A percentile compares a stretch with the other conserved stretches of the same genome.
phyloP scores from a whole-genome alignment of 768 basidiomycete genomes.

The Tulasnella sp. region DNA sequence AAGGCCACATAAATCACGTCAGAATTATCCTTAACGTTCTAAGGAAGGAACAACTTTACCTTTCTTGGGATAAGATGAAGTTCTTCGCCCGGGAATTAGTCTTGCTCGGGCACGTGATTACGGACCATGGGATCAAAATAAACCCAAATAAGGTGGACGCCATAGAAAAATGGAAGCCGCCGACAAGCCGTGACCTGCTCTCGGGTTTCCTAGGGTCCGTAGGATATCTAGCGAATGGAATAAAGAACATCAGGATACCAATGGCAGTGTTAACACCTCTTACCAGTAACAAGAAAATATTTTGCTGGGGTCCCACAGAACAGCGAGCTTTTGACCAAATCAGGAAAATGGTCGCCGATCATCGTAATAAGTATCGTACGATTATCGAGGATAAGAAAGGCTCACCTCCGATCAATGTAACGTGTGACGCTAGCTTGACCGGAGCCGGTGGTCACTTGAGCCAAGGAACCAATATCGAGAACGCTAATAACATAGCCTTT shows the following conservation, averaged over 20 bases:
- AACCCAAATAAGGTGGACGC: conserved; percentile 34
- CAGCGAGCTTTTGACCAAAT: conserved; percentile 32
- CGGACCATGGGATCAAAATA: conserved; percentile 36
- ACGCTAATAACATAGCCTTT: background rate
- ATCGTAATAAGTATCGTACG: conserved; percentile 24
- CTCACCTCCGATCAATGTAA: conserved; percentile 30
- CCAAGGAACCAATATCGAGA: conserved; percentile 16
- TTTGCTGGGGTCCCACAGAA: conserved; percentile 29
- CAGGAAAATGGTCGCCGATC: conserved; percentile 23
- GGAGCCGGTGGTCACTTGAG: conserved; percentile 31
- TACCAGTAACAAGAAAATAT: conserved; percentile 25
- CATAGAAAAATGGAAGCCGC: conserved; percentile 30
- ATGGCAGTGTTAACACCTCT: conserved; percentile 33
- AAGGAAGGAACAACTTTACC: conserved; percentile 29
- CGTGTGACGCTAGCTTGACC: conserved; percentile 32
- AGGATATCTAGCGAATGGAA: conserved; percentile 34
- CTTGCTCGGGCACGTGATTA: conserved; percentile 35
- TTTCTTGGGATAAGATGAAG: conserved; percentile 29
- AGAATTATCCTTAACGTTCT: conserved; percentile 30
- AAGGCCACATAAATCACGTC: conserved; percentile 33
- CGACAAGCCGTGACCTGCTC: conserved; percentile 31
- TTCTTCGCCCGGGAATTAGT: conserved; percentile 28
- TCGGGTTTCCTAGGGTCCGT: conserved; percentile 34
- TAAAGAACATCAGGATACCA: conserved; percentile 32
- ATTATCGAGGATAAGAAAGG: conserved; percentile 25